Conservation (phyloP, 139 green algal genomes). For the Desmodesmus armatus region DNA sequence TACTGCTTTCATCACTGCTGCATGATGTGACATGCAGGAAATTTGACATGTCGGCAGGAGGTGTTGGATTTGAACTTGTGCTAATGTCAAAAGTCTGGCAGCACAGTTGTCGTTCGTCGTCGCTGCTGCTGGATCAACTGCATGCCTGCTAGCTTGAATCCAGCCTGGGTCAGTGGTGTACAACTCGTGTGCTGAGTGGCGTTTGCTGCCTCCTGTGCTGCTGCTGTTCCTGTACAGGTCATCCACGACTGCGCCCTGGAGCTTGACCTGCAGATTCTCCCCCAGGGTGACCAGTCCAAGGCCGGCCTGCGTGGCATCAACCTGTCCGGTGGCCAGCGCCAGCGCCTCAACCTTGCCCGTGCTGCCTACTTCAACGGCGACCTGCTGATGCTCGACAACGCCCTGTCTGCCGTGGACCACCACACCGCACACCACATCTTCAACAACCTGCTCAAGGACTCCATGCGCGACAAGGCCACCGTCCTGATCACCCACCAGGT, state of each 20-base stretch:
- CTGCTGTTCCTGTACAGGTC: conserved; percentile 43
- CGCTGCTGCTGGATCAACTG: too few species aligned
- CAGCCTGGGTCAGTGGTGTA: too few species aligned
- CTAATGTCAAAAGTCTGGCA: too few species aligned
- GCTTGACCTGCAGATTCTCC: conserved; percentile 69
- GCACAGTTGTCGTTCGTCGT: too few species aligned
- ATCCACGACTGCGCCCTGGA: conserved; percentile 67
- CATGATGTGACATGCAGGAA: too few species aligned
- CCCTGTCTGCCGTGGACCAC: conserved; percentile 67
- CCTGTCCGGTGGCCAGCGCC: conserved; percentile 66
- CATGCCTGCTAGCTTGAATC: neutral
- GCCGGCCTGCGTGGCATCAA: conserved; percentile 69
- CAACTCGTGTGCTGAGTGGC: neutral
- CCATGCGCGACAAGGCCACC: conserved; percentile 51
- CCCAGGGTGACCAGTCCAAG: conserved; percentile 58
- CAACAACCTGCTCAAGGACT: conserved; percentile 54
- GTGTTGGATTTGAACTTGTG: neutral
- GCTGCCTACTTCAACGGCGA: conserved; percentile 62
- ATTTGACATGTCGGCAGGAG: too few species aligned
- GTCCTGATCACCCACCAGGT: conserved; percentile 69
- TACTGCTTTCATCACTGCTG: too few species aligned
- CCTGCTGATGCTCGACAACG: conserved; percentile 68
- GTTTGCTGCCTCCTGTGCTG: neutral
- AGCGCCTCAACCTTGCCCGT: conserved; percentile 64
- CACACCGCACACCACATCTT: conserved; percentile 70